Base-by-base conservation (phyloP, 768 basidiomycete genomes). In the Lactifluus pinguis region DNA sequence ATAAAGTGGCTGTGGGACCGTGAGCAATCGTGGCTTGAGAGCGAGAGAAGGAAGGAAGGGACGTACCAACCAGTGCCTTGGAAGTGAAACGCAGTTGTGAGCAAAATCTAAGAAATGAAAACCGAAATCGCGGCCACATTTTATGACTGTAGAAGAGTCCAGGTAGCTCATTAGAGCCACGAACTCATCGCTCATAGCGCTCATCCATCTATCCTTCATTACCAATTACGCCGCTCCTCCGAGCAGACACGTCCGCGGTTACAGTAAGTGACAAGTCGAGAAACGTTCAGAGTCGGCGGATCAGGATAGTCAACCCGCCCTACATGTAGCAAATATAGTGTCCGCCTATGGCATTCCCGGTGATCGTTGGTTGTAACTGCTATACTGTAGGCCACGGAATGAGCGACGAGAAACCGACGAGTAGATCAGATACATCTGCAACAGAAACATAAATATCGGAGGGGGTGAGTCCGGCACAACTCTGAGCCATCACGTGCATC, bases 31-130 rank as follows among this genome's bases (percentile, higher is more conserved):
- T 9, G 7, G 17, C 19, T 2, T 9, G 44, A 17, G 19, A 17
- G 10, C 2, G 42, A 14, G 36, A 6, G 9, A 9, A 34, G 32
- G 15, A 21, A 4, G 25, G 36, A 39, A 29, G 3, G 7, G 11
- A 55, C 55, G 34, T 19, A 55, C 55, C 45, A 55, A 55, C 55
- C 55, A 55, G 45, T 48, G 55, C 55, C 45, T 25, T 55, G 13
- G 44, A 15, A 45, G 13, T 3, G 34, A 55, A 47, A 41, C 21
- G 13, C 3, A 34, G 38, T 4, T 29, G 11, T 45, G 54, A 55
- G 30, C 15, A 2, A 11, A 47, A 29, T 44, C 54, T 55, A 32
- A 41, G 25, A 19, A 4, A 19, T 14, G 25, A 25, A 34, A 17
- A 55, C 44, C 5, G 39, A 15, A 17, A 5, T 21, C 30, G n/a